Evolutionary conservation across 768 basidiomycete genomes (phyloP), one percentile per base, ranked within the genome.

Genomic region (Mycena kentingensis): DNA sequence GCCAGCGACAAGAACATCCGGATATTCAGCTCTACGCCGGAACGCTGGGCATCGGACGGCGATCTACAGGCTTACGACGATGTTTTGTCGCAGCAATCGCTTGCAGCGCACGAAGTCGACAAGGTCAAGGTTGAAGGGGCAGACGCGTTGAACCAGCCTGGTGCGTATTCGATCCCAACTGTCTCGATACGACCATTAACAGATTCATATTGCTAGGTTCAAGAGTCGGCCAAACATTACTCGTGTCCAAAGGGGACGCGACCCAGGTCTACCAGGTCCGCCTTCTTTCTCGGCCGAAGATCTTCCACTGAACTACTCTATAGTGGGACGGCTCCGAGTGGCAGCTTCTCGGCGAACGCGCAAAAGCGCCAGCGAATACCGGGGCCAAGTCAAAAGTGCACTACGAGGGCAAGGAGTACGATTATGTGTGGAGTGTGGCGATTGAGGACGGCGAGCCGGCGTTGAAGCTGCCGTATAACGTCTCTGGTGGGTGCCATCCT

Each of bases 351-450:
- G 97, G 97, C 21, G 89, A 95, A 60, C 95, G 98, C 5, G 93
- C 95, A 4, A 96, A 97, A 64, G 95, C 3, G 22, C 94, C 18
- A 89, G 96, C 46, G 90, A 94, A 21, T 84, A 87, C n/a, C 79
- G 93, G 51, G 95, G n/a, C n/a, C n/a, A 91, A 70, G 91, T 95
- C 69, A 78, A 97, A n/a, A 88, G 89, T 64, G 70, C 52, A 44
- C 38, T 60, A 55, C 44, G 58, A 93, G 61, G 97, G 97, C 16
- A 87, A 87, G 65, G 96, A 98, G 71, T 99, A 95, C 65, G 97
- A 99, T 71, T 97, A 97, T 63, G 96, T 99, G n/a, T 98, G 98
- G 63, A 95, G 97, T 64, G 95, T 99, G 29, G 97, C 98, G 63
- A 87, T 98, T 24, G 81, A 92, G 64, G 96, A 98, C 53, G 95